Evolutionary conservation across 2,329 filamentous ascomycete genomes (phyloP).

Genomic region (Parafenestella ontariensis): DNA sequence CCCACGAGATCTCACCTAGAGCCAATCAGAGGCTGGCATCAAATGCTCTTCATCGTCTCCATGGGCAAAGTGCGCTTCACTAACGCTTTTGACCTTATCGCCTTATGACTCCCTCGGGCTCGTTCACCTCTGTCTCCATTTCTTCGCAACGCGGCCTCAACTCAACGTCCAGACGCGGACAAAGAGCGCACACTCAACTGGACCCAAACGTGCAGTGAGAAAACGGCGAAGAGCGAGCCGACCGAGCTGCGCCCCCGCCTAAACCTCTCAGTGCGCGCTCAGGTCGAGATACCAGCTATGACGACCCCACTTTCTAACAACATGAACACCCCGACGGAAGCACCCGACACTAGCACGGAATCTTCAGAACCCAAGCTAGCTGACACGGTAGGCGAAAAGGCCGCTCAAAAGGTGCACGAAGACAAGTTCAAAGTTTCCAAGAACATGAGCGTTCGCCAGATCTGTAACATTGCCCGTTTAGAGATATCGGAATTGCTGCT

Average conservation of each 20-base stretch:
- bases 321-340: not conserved
- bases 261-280: not conserved
- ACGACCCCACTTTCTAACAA: not conserved
- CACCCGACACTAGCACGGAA: not conserved
- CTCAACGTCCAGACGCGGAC: not conserved
- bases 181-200: not conserved
- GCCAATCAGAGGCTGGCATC: constrained; percentile 2
- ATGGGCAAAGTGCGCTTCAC: not conserved
- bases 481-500: no score
- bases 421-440: no score
- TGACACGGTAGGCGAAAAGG: not conserved
- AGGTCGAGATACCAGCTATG: not conserved
- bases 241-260: not conserved
- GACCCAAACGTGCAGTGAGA: not conserved
- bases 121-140: not conserved
- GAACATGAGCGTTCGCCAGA: no score
- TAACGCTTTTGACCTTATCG: not conserved
- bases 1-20: not conserved
- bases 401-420: no score
- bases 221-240: not conserved
- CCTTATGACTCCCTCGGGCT: not conserved
- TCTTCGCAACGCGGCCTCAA: not conserved
- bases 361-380: not conserved
- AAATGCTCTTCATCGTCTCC: not conserved
- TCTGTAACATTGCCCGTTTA: no score